A percentile compares a stretch with the other conserved stretches of the same genome.
Conservation (phyloP, 257 asterid species). For the Primulina tabacum region DNA sequence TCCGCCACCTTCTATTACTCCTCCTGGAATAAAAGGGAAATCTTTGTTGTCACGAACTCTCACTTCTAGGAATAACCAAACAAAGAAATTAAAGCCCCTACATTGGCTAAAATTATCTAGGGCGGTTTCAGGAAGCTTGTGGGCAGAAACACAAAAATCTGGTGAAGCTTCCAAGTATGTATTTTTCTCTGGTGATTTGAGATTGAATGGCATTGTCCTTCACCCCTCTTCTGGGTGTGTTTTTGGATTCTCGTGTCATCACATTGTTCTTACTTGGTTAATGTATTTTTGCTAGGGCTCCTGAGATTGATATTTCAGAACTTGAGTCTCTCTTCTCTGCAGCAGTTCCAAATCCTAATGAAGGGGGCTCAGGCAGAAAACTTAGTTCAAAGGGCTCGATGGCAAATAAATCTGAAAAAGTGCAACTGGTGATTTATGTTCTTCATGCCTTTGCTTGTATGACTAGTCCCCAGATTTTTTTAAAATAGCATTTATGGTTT, state of each 20-base stretch:
- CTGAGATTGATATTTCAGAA: conserved; percentile 89
- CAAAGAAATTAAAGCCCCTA: conserved; percentile 82
- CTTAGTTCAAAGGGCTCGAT: conserved; percentile 55
- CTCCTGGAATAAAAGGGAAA: conserved; percentile 60
- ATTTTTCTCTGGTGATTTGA: conserved; percentile 20
- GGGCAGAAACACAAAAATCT: conserved; percentile 92
- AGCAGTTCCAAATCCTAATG: conserved; percentile 62
- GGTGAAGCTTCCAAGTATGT: conserved; percentile 78
- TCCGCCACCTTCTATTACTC: conserved; percentile 75
- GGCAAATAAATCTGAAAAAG: conserved; percentile 75
- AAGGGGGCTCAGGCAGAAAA: conserved; percentile 52
- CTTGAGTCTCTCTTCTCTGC: conserved; percentile 93
- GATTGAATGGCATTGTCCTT: conserved; percentile 17
- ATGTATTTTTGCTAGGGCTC: conserved; percentile 57
- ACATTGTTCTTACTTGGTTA: conserved; percentile 20
- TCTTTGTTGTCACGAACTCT: conserved; percentile 50
- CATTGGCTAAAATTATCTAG: conserved; percentile 89
- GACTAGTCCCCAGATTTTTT: neutral
- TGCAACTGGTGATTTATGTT: conserved; percentile 73
- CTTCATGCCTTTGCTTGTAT: conserved; percentile 16
- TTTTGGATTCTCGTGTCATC: conserved; percentile 16
- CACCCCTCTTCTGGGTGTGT: conserved; percentile 7
- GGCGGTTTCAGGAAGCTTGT: conserved; percentile 96
- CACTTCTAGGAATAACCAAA: conserved; percentile 49
- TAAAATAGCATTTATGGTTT: conserved; percentile 2